Percentiles rank a stretch among this genome's conserved stretches.
phyloP scores from a whole-genome alignment of 345 rosid genomes.

The Linum trigynum region DNA sequence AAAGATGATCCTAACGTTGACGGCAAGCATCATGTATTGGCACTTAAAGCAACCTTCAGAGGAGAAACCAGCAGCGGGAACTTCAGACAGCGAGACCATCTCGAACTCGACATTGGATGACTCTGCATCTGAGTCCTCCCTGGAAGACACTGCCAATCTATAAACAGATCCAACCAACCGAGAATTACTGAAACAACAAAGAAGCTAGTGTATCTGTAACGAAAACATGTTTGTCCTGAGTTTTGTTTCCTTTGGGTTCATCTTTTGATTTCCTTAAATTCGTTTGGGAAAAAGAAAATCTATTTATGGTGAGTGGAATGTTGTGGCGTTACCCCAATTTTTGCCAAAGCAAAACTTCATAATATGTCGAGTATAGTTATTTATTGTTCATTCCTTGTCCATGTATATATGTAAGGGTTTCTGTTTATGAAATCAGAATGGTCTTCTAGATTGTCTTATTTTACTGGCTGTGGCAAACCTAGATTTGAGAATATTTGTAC shows the following conservation, averaged over 20 bases:
- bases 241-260: background rate
- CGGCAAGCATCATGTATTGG: conserved; percentile 94
- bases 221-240: too few species aligned
- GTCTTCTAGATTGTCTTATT: too few species aligned
- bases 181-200: too few species aligned
- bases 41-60: conserved; percentile 66
- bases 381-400: background rate
- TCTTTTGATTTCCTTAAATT: conserved; percentile 7
- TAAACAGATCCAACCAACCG: conserved; percentile 6
- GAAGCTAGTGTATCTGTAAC: background rate
- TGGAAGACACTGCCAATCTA: conserved; percentile 41
- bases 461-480: too few species aligned
- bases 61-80: conserved; percentile 41
- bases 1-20: conserved; percentile 89
- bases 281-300: conserved; percentile 22
- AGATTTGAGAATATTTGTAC: too few species aligned
- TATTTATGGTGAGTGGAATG: conserved; percentile 20
- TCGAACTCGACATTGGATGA: conserved; percentile 76
- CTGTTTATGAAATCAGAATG: too few species aligned
- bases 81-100: conserved; percentile 62
- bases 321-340: conserved; percentile 23
- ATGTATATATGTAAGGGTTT: background rate
- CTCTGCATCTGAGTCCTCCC: conserved; percentile 69
- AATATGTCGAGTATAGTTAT: conserved; percentile 21
- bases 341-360: conserved; percentile 23